Evolutionary conservation across 177 flowering plant genomes (phyloP), one percentile per base, ranked within the genome.

Genomic region (Vitis hybrid): DNA sequence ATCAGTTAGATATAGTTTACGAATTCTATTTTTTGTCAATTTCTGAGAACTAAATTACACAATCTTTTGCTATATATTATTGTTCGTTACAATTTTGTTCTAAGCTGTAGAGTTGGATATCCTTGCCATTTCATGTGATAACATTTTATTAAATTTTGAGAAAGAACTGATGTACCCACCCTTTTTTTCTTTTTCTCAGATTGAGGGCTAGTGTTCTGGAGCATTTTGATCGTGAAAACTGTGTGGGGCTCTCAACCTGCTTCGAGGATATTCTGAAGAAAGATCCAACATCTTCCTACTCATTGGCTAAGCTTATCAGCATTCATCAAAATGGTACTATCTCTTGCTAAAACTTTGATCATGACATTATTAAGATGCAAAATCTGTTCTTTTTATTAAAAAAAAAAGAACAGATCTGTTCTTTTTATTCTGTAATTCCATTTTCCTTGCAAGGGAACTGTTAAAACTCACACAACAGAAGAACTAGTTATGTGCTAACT

Each of bases 211-310:
- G 59, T 73, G 69, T 92, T 31, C 65, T 87, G 79, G 90, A 85
- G 74, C 76, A 74, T 66, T 72, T 88, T 73, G 80, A 85, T 68
- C 59, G 69, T 13, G 77, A 73, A 65, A 79, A 87, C 62, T 62
- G 26, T 60, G 48, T 48, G 12, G 18, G 67, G 72, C 84, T 86
- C 63, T 71, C 85, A 2, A 63, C 79, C 26, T 82, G 81, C 80
- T 85, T 74, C 58, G 97, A 92, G 76, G 82, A 89, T 59, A 74
- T 74, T 19, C 53, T 94, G 66, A 83, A 78, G 81, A 87, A 73
- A 76, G 98, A 94, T 78, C 94, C 97, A 39, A 84, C 90, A 18
- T 89, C 92, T 77, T 65, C 68, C 55, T 54, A 77, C 60, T 79
- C 93, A 11, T 57, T 94, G 77, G 77, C 70, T 9, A 87, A 57